Evolutionary conservation across 140 eudicot species (phyloP), one percentile per base, ranked within the genome.

Genomic region (Anethum foeniculum): DNA sequence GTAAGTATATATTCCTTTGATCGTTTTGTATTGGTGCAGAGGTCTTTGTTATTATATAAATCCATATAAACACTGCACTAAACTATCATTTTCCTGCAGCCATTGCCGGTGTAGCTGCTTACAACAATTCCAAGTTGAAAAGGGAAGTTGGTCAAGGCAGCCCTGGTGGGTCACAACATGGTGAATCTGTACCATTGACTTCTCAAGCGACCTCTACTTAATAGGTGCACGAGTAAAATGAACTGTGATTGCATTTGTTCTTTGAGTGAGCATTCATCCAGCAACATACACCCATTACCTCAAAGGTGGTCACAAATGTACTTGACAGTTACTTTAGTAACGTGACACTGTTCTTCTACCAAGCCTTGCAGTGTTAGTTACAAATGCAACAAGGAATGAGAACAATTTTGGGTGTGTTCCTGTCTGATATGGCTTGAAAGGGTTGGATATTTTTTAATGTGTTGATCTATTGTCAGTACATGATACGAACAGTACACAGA

Each of bases 101-200:
- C 65, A 95, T 95, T 80, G 89, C 88, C 23, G 99, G 99, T 30
- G 99, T 95, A 81, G 99, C 93, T 25, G 97, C 95, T 34, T 95
- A 95, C 86, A 92, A 95, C 76, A 95, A 95, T 85, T 88, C 86
- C 88, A 95, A 95, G 87, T 79, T 92, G 85, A 89, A 87, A 80
- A 95, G 86, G 80, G 97, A 90, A 87, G 92, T 88, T 76, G 48
- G 88, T 84, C 87, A 81, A 76, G 86, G 67, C 77, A 89, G 80
- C 78, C 65, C 91, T 15, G 90, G 80, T 6, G 88, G 75, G 81
- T 71, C 89, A 15, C 86, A 80, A 6, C 54, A 77, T 11, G 80
- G 78, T 76, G 67, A 83, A 80, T 76, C 91, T 49, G 48, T 82
- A 81, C 90, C 91, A 46, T 79, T 85, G 73, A 72, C 85, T 68